Percentiles rank a stretch among this genome's conserved stretches.
Conservation (phyloP, 495 filamentous ascomycete species). For the Neurospora sp. region DNA sequence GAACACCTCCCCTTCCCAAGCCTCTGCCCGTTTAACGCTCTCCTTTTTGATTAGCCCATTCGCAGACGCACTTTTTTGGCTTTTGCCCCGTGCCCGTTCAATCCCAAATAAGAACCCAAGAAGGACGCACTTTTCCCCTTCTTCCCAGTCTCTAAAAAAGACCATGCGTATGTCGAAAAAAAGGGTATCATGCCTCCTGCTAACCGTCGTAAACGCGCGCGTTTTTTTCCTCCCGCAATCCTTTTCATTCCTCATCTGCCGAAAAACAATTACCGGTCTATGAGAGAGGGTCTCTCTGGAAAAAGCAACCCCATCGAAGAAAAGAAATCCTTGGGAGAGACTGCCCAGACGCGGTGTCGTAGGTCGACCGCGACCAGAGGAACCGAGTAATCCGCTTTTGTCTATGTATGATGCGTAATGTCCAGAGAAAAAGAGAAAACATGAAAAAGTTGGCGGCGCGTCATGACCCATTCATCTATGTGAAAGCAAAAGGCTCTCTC, state of each 20-base stretch:
- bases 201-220: constrained; percentile 5
- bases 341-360: constrained; percentile 14
- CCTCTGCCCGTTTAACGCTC: constrained; percentile 11
- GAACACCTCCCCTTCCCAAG: neutral
- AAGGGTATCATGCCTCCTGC: constrained; percentile 33
- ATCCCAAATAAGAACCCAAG: constrained; percentile 14
- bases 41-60: constrained; percentile 6
- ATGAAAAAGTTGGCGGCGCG: constrained; percentile 22
- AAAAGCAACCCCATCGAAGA: constrained; percentile 17
- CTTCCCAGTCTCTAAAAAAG: constrained; percentile 7
- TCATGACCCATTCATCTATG: constrained; percentile 30
- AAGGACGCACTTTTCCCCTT: constrained; percentile 15
- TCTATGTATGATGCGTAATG: constrained; percentile 40
- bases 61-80: constrained; percentile 12
- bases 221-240: constrained; percentile 16
- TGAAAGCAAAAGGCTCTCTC: constrained; percentile 31
- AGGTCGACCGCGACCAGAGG: constrained; percentile 30
- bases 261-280: constrained; percentile 36
- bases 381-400: constrained; percentile 51
- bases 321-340: constrained; percentile 16
- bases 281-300: constrained; percentile 21
- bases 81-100: constrained; percentile 16
- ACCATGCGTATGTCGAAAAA: constrained; percentile 13
- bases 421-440: constrained; percentile 26
- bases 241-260: constrained; percentile 26